Conservation (phyloP, 139 green algal genomes). For the Picochlorum sp. region DNA sequence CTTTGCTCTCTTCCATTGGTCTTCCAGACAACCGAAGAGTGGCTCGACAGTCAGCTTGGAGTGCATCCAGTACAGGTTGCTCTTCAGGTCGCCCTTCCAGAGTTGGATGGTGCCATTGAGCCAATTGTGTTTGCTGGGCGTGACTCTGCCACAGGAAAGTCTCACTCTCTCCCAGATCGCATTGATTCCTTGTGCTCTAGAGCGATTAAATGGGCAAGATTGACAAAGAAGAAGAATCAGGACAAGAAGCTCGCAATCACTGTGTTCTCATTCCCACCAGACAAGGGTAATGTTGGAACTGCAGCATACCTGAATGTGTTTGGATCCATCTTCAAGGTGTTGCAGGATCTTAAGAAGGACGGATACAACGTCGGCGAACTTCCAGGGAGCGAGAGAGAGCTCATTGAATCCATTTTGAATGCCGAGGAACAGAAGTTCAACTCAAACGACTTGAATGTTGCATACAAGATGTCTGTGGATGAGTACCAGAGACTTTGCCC, state of each 20-base stretch:
- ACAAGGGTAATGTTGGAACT: conserved; percentile 99
- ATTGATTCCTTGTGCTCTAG: conserved; percentile 74
- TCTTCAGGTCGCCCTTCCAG: conserved; percentile 94
- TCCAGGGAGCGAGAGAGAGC: conserved; percentile 57
- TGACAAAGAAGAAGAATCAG: conserved; percentile 81
- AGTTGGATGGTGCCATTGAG: conserved; percentile 97
- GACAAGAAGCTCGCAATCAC: conserved; percentile 97
- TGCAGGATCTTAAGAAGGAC: conserved; percentile 73
- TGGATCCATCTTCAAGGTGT: conserved; percentile 87
- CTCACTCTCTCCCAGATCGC: conserved; percentile 93
- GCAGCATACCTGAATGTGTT: conserved; percentile 99
- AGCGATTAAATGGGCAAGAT: conserved; percentile 92
- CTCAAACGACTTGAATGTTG: conserved; percentile 91
- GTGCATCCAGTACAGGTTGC: conserved; percentile 97
- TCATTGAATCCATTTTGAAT: conserved; percentile 70
- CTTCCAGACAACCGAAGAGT: conserved; percentile 99
- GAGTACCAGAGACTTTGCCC: conserved; percentile 87
- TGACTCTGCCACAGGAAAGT: conserved; percentile 94
- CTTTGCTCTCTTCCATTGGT: conserved; percentile 93
- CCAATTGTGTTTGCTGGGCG: conserved; percentile 97
- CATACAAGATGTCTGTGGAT: conserved; percentile 84
- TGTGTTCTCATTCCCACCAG: conserved; percentile 97
- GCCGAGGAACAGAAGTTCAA: conserved; percentile 89
- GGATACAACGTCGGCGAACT: conserved; percentile 89
- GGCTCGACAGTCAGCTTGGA: conserved; percentile 89